phyloP scores from a whole-genome alignment of 306 rosid species.

The Prunus padus region DNA sequence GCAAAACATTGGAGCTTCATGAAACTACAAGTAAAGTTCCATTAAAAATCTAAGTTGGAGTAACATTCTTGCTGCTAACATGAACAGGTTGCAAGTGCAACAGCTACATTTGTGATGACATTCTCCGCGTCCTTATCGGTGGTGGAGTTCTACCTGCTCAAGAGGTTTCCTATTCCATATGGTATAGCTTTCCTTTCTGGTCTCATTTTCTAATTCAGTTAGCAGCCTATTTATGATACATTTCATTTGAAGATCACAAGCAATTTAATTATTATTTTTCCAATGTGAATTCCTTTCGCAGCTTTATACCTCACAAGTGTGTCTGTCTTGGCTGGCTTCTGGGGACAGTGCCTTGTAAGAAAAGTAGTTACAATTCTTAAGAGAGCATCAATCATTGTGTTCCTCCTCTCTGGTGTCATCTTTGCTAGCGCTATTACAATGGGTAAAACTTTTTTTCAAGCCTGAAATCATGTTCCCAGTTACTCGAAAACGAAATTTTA shows the following conservation, averaged over 20 bases:
- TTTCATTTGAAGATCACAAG: too few relatives aligned
- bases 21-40: not conserved
- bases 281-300: slow-evolving; percentile 30
- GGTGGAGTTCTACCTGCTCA: slow-evolving; percentile 78
- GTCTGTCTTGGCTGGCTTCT: slow-evolving; percentile 75
- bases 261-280: not conserved
- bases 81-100: slow-evolving; percentile 87
- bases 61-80: not conserved
- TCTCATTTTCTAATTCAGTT: not conserved
- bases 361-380: slow-evolving; percentile 48
- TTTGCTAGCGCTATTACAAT: slow-evolving; percentile 81
- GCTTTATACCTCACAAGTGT: slow-evolving; percentile 65
- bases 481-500: not conserved
- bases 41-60: not conserved
- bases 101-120: slow-evolving; percentile 92
- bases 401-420: slow-evolving; percentile 83
- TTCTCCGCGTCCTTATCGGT: slow-evolving; percentile 83
- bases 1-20: not conserved
- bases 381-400: slow-evolving; percentile 77
- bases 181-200: slow-evolving; percentile 39
- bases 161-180: slow-evolving; percentile 82
- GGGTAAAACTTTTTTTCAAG: slow-evolving; percentile 44
- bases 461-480: not conserved
- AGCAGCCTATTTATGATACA: not conserved
- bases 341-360: slow-evolving; percentile 76